phyloP scores from a whole-genome alignment of 305 asterid species.

The Plantago rigida region DNA sequence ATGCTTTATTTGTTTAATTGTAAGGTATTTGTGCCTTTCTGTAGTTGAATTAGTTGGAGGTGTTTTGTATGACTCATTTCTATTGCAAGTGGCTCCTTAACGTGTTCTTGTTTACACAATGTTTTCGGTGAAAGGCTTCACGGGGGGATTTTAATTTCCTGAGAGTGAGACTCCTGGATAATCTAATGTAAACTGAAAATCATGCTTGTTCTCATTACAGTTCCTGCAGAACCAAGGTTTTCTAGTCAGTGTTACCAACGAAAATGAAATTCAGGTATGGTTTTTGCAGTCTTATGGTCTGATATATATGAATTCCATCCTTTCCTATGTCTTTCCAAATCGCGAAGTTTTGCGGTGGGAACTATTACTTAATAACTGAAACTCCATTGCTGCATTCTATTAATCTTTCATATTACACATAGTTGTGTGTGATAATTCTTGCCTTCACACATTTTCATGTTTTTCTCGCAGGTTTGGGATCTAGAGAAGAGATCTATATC shows the following conservation, averaged over 20 bases:
- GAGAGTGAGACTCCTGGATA: no score
- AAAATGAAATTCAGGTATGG: conserved; percentile 81
- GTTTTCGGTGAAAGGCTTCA: no score
- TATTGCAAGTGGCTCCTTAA: background rate
- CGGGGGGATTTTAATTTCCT: no score
- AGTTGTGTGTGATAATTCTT: conserved; percentile 11
- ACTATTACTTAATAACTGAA: background rate
- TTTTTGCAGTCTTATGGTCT: conserved; percentile 20
- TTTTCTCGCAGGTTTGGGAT: conserved; percentile 74
- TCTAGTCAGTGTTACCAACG: conserved; percentile 76
- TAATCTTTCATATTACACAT: conserved; percentile 17
- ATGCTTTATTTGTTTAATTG: background rate
- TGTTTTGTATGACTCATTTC: background rate
- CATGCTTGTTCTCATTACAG: conserved; percentile 39
- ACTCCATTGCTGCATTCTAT: conserved; percentile 1
- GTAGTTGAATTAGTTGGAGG: background rate
- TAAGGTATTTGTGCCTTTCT: background rate
- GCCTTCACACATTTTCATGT: conserved; percentile 2
- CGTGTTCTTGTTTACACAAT: no score
- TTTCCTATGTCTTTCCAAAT: conserved; percentile 15
- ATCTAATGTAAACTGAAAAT: background rate
- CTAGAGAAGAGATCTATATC: conserved; percentile 65
- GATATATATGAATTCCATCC: conserved; percentile 22
- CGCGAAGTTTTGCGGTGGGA: background rate
- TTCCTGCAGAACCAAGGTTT: conserved; percentile 93